phyloP scores from a whole-genome alignment of 495 filamentous ascomycete genomes.

The Cudoniella acicularis region DNA sequence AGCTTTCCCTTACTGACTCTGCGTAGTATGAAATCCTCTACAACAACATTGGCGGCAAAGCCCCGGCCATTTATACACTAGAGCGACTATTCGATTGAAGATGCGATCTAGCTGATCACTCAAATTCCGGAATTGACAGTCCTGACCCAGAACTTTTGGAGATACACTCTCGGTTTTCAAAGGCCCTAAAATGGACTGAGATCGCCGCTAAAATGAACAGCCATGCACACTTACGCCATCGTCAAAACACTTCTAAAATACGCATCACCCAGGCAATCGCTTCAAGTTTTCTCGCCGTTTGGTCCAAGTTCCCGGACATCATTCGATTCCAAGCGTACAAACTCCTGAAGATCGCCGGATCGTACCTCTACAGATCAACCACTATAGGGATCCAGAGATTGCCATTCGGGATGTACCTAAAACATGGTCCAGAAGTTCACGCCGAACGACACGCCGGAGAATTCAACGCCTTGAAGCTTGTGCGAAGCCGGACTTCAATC shows the following conservation, averaged over 20 bases:
- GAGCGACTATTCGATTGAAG: neutral
- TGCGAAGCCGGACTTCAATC: too few relatives aligned
- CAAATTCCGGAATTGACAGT: constrained; percentile 2
- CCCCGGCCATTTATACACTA: neutral
- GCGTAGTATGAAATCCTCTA: constrained; percentile 2
- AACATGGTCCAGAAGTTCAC: constrained; percentile 12
- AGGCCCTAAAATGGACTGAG: neutral
- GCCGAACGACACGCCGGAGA: too few relatives aligned
- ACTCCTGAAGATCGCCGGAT: constrained; percentile 20
- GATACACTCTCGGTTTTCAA: constrained; percentile 3
- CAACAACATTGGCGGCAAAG: neutral
- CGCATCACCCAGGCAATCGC: too few relatives aligned
- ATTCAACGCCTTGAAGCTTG: too few relatives aligned
- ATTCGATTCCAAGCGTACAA: constrained; percentile 22
- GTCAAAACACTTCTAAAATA: too few relatives aligned
- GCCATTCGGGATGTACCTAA: constrained; percentile 35
- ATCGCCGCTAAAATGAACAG: neutral
- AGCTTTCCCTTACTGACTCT: neutral
- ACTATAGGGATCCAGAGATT: constrained; percentile 23
- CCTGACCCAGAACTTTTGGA: neutral
- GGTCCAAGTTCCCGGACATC: constrained; percentile 20
- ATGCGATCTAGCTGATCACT: constrained; percentile 2
- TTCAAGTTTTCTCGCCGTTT: constrained; percentile 11
- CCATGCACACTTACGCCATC: neutral
- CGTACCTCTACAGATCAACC: constrained; percentile 19